Base-by-base conservation (phyloP, 768 basidiomycete genomes). In the Kwoniella sp. region DNA sequence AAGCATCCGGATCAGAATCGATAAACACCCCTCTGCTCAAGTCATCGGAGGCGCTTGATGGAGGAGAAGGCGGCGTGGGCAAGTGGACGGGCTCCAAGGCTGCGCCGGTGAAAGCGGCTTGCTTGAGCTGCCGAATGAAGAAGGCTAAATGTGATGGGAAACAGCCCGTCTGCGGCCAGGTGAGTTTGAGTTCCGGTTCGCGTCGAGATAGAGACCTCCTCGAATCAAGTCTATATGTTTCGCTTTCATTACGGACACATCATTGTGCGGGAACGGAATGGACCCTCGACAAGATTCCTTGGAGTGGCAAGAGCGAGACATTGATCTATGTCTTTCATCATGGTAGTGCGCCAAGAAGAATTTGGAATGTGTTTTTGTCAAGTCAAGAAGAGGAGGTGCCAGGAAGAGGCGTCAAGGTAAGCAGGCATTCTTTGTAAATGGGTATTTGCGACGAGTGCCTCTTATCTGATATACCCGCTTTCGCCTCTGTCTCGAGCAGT, bases 141-240 rank as follows among this genome's bases (percentile, higher is more conserved):
- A 80, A 80, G 67, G 77, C 77, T 0, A 72, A 77, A 61, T 80
- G 79, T 38, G 79, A 80, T 63, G 79, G 79, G 20, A 65, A 62
- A 1, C 71, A 73, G 61, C 79, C 79, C 5, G 66, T 79, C 9
- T 80, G 79, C 54, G 71, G 74, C 2, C 73, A 76, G 69, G 75
- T 74, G 58, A 62, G 74, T 69, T 2, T 37, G 34, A 13, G 34
- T 13, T 37, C 34, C 5, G 34, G 34, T 37, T 20, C 41, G 41
- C 11, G 8, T 45, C 41, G n/a, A n/a, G n/a, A n/a, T n/a, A n/a
- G n/a, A 34, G 34, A 45, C 41, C 41, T 45, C 41, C 26, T 38
- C 20, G 28, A 4, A 17, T 1, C 2, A 26, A 13, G 12, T 62
- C 8, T 13, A 37, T 37, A 59, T 52, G 53, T 13, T 5, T 34